A percentile compares a stretch with the other conserved stretches of the same genome.
Evolutionary conservation across 2,329 filamentous ascomycete species (phyloP).

Genomic region (Fusarium lyarnte): DNA sequence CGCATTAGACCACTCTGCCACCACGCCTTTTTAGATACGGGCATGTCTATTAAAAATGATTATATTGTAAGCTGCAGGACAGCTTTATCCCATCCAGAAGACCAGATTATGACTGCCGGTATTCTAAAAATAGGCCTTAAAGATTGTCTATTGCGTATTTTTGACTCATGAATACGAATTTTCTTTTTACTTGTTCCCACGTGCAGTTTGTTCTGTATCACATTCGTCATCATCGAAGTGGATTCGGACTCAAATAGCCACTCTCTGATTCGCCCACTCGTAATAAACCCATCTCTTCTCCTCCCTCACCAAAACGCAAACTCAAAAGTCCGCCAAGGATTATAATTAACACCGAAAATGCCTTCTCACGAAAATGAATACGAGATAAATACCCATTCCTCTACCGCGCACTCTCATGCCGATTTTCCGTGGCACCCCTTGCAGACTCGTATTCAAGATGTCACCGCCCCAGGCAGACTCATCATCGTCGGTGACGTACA

Average conservation of each 20-base stretch:
- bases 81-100: too few species aligned
- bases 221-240: background rate
- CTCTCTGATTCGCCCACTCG: background rate
- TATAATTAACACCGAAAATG: background rate
- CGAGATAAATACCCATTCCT: background rate
- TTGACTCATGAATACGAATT: background rate
- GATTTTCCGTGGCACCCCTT: background rate
- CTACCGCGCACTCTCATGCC: background rate
- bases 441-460: background rate
- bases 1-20: conserved; percentile 33
- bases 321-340: background rate
- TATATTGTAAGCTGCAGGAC: accelerated
- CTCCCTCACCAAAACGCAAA: background rate
- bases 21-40: background rate
- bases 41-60: accelerated
- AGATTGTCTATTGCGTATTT: background rate
- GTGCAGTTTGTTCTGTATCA: background rate
- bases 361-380: background rate
- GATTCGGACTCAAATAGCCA: background rate
- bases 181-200: too few species aligned
- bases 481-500: conserved; percentile 91
- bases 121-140: background rate
- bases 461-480: conserved; percentile 7
- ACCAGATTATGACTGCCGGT: background rate
- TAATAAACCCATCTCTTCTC: background rate